These are phyloP conservation scores for Scenedesmus sp. DNA, from an alignment of 163 green algal species.

Conservation along the genomic window DNA sequence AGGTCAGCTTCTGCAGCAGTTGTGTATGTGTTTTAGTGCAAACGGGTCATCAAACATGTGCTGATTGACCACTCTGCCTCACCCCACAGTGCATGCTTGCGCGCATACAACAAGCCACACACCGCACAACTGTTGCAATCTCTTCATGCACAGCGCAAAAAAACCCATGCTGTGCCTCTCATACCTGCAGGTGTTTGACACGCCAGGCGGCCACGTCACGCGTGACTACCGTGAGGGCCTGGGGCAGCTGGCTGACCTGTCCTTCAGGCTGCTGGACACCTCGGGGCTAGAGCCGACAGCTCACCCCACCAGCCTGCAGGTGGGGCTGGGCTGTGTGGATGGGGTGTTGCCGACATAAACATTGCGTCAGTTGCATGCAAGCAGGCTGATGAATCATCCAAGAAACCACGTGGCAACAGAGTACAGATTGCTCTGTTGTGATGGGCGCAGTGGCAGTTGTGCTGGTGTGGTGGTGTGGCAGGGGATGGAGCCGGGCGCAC, in stretches of 20 bases:
- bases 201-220: constrained; percentile 92
- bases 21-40: neutral
- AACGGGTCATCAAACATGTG: neutral
- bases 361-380: no score
- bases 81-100: neutral
- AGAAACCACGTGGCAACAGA: no score
- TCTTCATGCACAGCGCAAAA: neutral
- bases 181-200: constrained; percentile 88
- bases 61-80: neutral
- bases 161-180: neutral
- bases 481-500: constrained; percentile 85
- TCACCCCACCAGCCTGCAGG: constrained; percentile 73
- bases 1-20: neutral
- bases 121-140: neutral
- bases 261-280: constrained; percentile 91
- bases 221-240: constrained; percentile 89
- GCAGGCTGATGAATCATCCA: no score
- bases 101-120: neutral
- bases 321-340: neutral
- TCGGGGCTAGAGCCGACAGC: constrained; percentile 90
- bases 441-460: no score
- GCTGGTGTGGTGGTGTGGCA: no score
- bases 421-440: no score
- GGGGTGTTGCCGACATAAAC: no score
- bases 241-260: constrained; percentile 84